phyloP scores from a whole-genome alignment of 768 basidiomycete species.

The Auricularia sp. region DNA sequence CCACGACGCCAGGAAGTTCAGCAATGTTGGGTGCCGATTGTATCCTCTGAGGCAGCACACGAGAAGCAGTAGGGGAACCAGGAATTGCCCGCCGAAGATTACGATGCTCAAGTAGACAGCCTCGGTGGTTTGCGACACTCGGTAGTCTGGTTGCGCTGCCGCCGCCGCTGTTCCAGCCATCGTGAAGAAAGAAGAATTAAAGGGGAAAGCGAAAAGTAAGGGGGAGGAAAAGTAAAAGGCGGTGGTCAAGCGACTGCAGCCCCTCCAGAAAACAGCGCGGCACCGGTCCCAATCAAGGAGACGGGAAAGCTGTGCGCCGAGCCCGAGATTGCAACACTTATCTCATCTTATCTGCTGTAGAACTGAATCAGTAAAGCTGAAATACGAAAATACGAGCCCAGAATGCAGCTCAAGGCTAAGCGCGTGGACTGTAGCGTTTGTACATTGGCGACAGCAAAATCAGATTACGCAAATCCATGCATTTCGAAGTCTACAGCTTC shows the following conservation, averaged over 20 bases:
- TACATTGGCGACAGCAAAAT: background rate
- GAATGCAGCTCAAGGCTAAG: too few species aligned
- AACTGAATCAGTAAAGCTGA: too few species aligned
- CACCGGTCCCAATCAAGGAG: too few species aligned
- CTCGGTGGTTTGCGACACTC: background rate
- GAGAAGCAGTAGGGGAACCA: slow-evolving; percentile 3
- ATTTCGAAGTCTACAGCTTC: background rate
- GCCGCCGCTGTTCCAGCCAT: background rate
- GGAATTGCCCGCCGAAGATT: background rate
- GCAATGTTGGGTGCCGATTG: background rate
- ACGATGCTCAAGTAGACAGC: background rate
- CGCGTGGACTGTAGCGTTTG: too few species aligned
- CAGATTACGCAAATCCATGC: background rate
- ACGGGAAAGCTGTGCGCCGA: too few species aligned
- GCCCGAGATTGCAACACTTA: too few species aligned
- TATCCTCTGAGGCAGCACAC: background rate
- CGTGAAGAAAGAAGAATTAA: background rate
- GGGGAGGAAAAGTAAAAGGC: background rate
- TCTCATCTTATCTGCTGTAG: too few species aligned
- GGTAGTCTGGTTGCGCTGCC: background rate
- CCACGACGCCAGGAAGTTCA: background rate
- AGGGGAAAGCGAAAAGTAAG: background rate
- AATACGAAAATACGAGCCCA: too few species aligned
- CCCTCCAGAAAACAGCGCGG: background rate
- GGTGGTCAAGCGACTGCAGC: background rate